phyloP scores from a whole-genome alignment of 306 rosid genomes.

The Vigna hirtella region DNA sequence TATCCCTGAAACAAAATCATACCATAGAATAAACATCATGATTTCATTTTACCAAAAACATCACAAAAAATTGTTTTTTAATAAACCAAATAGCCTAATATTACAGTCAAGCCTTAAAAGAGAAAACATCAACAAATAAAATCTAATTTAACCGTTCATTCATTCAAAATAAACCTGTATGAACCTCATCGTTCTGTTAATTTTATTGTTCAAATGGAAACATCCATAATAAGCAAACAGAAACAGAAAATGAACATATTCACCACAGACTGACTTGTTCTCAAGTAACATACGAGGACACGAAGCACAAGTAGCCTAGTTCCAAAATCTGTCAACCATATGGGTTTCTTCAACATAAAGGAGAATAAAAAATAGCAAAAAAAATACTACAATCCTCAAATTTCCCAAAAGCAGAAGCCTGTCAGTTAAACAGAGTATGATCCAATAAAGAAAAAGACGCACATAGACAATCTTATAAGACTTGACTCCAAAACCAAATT shows the following conservation, averaged over 20 bases:
- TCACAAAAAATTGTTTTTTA: neutral
- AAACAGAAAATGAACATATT: constrained; percentile 2
- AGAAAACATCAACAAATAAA: constrained; percentile 30
- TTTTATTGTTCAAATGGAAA: constrained; percentile 16
- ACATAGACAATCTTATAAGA: neutral
- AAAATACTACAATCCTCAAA: neutral
- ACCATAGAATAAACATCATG: constrained; percentile 16
- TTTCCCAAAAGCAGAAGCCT: neutral
- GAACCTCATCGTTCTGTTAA: neutral
- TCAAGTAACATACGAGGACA: neutral
- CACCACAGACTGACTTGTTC: constrained; percentile 1
- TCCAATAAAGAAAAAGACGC: neutral
- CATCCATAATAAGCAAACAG: neutral
- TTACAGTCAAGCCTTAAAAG: neutral
- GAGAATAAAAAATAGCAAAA: neutral
- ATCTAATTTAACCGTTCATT: constrained; percentile 4
- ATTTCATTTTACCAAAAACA: constrained; percentile 1
- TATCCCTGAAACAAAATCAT: constrained; percentile 53
- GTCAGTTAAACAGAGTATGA: constrained; percentile 1
- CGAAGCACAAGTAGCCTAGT: neutral
- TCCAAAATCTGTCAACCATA: neutral
- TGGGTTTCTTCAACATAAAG: constrained; percentile 7
- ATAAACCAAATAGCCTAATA: neutral
- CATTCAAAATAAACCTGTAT: neutral
- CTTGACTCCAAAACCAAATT: constrained; percentile 5